Percentiles rank a stretch among this genome's conserved stretches.
phyloP scores from a whole-genome alignment of 169 alveolate genomes.

The Plasmodium adleri region DNA sequence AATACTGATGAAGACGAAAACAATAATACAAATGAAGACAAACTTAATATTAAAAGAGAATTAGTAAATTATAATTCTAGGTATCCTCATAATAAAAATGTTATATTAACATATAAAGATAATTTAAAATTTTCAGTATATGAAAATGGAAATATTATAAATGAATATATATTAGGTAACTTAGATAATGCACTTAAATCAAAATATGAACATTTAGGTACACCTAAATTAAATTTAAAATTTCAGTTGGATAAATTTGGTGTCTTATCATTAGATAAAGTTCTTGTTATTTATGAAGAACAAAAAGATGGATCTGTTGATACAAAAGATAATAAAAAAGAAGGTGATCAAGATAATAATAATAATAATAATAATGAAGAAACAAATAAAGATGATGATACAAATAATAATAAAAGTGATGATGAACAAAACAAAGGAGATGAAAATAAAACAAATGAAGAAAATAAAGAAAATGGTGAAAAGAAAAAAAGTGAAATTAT shows the following conservation, averaged over 20 bases:
- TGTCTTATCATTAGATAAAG: constrained; percentile 29
- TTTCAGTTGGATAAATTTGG: constrained; percentile 64
- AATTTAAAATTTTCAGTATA: constrained; percentile 51
- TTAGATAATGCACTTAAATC: constrained; percentile 39
- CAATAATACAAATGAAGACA: constrained; percentile 8
- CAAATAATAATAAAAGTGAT: background rate
- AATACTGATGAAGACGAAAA: constrained; percentile 37
- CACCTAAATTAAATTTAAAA: constrained; percentile 35
- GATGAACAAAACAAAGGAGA: background rate
- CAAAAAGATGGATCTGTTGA: constrained; percentile 21
- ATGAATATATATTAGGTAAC: constrained; percentile 14
- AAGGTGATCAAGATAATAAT: constrained; percentile 1
- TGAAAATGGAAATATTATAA: constrained; percentile 62
- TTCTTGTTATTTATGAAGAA: constrained; percentile 45
- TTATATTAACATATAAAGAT: constrained; percentile 42
- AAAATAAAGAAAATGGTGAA: background rate
- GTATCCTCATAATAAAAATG: constrained; percentile 63
- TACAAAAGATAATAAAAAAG: constrained; percentile 38
- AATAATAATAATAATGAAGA: constrained; percentile 8
- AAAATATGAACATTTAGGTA: constrained; percentile 28
- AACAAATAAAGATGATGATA: constrained; percentile 6
- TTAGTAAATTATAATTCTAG: constrained; percentile 42
- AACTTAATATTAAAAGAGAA: constrained; percentile 32
- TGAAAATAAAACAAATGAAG: background rate
- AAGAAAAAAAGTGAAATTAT: constrained; percentile 21